Conservation (phyloP, 345 rosid species). For the Microcos paniculata region DNA sequence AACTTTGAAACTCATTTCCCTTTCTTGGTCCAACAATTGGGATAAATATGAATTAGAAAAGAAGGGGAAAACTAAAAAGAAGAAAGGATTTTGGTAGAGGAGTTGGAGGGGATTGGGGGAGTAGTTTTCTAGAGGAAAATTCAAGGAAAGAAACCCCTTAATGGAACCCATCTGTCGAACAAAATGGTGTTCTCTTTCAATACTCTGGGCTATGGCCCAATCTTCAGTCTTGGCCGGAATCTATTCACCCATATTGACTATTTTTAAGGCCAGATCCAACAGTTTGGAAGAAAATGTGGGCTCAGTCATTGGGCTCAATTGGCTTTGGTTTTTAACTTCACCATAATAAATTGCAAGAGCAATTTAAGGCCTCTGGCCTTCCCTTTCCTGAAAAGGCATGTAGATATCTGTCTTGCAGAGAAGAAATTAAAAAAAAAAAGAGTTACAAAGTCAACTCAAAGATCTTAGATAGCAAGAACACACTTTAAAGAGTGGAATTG, state of each 20-base stretch:
- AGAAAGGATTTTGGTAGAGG: too few relatives aligned
- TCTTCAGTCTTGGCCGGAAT: not conserved
- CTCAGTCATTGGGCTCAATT: too few relatives aligned
- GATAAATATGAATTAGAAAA: not conserved
- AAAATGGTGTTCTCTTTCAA: not conserved
- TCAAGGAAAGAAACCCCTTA: too few relatives aligned
- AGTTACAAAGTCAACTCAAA: not conserved
- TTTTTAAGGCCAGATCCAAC: not conserved
- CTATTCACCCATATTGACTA: not conserved
- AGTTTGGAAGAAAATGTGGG: not conserved
- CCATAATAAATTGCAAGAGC: too few relatives aligned
- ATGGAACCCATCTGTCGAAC: not conserved
- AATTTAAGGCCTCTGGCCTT: too few relatives aligned
- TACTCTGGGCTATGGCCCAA: too few relatives aligned
- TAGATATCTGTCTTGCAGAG: not conserved
- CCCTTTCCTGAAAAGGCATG: not conserved
- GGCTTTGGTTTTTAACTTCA: too few relatives aligned
- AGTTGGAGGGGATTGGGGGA: not conserved
- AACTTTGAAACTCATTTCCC: not conserved
- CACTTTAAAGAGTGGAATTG: not conserved
- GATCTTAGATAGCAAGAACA: not conserved
- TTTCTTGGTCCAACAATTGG: not conserved
- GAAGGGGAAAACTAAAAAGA: too few relatives aligned
- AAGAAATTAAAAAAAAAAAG: not conserved
- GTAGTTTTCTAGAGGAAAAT: not conserved